Base-by-base conservation (phyloP, 441 rosid genomes). In the Gossypium lobatum region DNA sequence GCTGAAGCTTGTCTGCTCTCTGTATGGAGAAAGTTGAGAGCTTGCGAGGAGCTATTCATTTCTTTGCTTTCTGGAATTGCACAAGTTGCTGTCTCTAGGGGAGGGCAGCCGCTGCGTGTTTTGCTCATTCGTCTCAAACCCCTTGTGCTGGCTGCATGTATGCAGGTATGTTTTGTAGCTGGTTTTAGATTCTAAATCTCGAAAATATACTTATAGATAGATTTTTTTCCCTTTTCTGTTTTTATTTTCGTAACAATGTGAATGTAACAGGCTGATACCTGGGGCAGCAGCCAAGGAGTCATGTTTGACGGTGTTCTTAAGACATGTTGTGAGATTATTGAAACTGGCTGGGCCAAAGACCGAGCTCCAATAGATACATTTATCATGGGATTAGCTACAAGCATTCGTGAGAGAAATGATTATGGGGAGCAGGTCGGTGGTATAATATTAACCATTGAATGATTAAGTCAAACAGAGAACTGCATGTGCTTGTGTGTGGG, bases 281-380 rank as follows among this genome's bases (percentile, higher is more conserved):
- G 95, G 90, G 93, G 75, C 39, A 78, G 85, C 77, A 88, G 87
- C 81, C 92, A 87, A 61, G 95, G 97, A 76, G 80, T 92, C 76
- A 89, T 93, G 98, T 88, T 87, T 77, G 93, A 90, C 65, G 88
- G 85, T 80, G 86, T 92, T 77, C 81, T 89, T 89, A 88, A 84
- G 82, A 84, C 98, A 58, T 86, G 93, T 75, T 88, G 90, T 75
- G 88, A 88, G 85, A 89, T 93, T 79, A 93, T 93, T 81, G 96
- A 93, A 83, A 88, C 92, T 88, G 92, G 93, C 58, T 96, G 97
- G 99, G 68, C 84, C 81, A 96, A 85, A 82, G 97, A 96, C 81
- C 94, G 98, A 28, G 89, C 95, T 76, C 97, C 99, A 64, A 90
- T 96, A 76, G 98, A 96, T 85, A 93, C 97, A 73, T 96, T 92